These are phyloP conservation scores for Mucor piriformis DNA, from an alignment of 371 early-diverging fungal genomes.

Conservation along the genomic window DNA sequence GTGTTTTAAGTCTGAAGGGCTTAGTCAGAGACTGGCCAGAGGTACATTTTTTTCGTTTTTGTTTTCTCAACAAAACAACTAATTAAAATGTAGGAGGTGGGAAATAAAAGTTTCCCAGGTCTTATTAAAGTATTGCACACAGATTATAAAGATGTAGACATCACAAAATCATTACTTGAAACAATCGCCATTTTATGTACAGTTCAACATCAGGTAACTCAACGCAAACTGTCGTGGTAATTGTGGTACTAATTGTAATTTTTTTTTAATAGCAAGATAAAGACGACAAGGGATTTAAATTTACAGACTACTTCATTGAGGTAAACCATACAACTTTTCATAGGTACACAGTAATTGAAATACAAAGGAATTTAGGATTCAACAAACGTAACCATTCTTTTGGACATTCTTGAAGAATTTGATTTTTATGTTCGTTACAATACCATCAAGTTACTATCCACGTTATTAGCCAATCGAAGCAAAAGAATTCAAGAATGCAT, in stretches of 20 bases:
- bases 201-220: slow-evolving; percentile 35
- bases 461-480: slow-evolving; percentile 68
- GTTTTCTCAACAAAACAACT: background rate
- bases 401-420: slow-evolving; percentile 86
- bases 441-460: slow-evolving; percentile 81
- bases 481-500: slow-evolving; percentile 82
- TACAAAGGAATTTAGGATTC: slow-evolving; percentile 55
- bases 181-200: slow-evolving; percentile 82
- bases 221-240: background rate
- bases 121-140: slow-evolving; percentile 75
- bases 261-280: slow-evolving; percentile 41
- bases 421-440: slow-evolving; percentile 94
- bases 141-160: slow-evolving; percentile 83
- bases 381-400: slow-evolving; percentile 73
- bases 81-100: slow-evolving; percentile 69
- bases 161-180: slow-evolving; percentile 83
- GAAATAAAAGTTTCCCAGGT: slow-evolving; percentile 73
- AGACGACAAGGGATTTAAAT: slow-evolving; percentile 47
- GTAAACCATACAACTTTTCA: slow-evolving; percentile 25
- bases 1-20: slow-evolving; percentile 85
- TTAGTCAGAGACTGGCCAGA: slow-evolving; percentile 73
- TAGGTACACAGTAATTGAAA: background rate
- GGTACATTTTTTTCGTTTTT: slow-evolving; percentile 20
- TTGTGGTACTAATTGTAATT: background rate
- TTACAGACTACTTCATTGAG: slow-evolving; percentile 55